These are phyloP conservation scores for Avena sativa DNA, from an alignment of 176 grass and related monocot genomes.

Conservation along the genomic window DNA sequence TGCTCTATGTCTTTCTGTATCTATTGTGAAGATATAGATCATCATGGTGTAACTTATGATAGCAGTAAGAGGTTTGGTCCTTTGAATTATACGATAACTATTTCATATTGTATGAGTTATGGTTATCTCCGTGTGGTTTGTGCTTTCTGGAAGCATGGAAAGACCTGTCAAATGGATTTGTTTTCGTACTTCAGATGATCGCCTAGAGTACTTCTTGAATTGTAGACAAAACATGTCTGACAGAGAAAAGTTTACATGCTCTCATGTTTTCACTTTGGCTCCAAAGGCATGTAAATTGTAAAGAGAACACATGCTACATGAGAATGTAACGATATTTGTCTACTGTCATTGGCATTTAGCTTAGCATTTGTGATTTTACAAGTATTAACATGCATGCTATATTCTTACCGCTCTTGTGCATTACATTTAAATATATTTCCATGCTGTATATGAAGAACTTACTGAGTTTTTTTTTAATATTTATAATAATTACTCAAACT, in stretches of 20 bases:
- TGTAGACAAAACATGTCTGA: conserved; percentile 22
- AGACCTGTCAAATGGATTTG: background rate
- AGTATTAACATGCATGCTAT: conserved; percentile 11
- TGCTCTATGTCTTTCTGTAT: background rate
- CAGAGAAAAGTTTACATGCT: background rate
- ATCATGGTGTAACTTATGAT: conserved; percentile 30
- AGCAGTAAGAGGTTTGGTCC: background rate
- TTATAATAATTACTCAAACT: conserved; percentile 46
- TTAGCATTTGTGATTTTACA: background rate
- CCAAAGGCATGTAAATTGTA: conserved; percentile 7
- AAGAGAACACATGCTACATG: background rate
- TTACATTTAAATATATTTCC: background rate
- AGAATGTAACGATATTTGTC: background rate
- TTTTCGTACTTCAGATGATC: conserved; percentile 25
- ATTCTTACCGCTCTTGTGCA: conserved; percentile 9
- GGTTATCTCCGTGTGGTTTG: conserved; percentile 13
- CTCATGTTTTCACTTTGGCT: conserved; percentile 5
- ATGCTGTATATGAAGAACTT: conserved; percentile 23
- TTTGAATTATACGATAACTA: conserved; percentile 21
- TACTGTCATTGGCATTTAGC: background rate
- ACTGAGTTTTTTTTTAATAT: conserved; percentile 28
- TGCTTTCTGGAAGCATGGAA: background rate
- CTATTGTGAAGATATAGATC: background rate
- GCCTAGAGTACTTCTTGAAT: conserved; percentile 8
- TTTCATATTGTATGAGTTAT: conserved; percentile 15